These are phyloP conservation scores for Cercophora sp. DNA, from an alignment of 495 filamentous ascomycete species.

Conservation along the genomic window DNA sequence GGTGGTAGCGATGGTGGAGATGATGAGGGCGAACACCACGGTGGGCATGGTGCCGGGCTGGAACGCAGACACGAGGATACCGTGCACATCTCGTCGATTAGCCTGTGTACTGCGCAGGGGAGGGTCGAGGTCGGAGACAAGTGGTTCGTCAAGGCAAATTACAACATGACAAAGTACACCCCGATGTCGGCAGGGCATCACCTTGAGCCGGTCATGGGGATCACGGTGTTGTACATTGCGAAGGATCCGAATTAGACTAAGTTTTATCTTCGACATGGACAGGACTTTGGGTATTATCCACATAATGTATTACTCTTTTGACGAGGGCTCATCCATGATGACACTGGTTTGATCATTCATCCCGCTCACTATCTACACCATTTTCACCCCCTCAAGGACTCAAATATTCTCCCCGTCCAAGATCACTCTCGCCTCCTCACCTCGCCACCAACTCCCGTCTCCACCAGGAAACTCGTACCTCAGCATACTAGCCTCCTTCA, in stretches of 20 bases:
- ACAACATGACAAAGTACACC: conserved; percentile 21
- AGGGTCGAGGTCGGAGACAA: conserved; percentile 16
- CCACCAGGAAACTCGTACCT: conserved; percentile 69
- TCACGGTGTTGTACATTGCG: conserved; percentile 19
- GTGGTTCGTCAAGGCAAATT: conserved; percentile 24
- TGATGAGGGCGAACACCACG: conserved; percentile 4
- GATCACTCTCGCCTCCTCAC: conserved; percentile 63
- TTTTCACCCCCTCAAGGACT: too few relatives aligned
- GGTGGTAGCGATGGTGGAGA: not conserved
- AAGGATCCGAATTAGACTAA: not conserved
- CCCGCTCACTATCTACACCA: too few relatives aligned
- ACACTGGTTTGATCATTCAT: too few relatives aligned
- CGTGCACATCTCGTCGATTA: conserved; percentile 16
- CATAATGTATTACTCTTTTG: too few relatives aligned
- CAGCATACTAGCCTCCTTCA: conserved; percentile 86
- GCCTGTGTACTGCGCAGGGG: conserved; percentile 7
- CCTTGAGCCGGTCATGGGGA: conserved; percentile 23
- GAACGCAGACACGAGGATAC: conserved; percentile 4
- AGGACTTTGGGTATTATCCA: too few relatives aligned
- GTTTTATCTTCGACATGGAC: too few relatives aligned
- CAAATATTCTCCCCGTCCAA: conserved; percentile 55
- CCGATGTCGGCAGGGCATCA: conserved; percentile 13
- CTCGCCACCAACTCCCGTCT: conserved; percentile 79
- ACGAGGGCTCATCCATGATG: too few relatives aligned
- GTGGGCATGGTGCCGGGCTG: not conserved